These are phyloP conservation scores for Circinella umbellata DNA, from an alignment of 371 early-diverging fungal genomes.

Conservation along the genomic window DNA sequence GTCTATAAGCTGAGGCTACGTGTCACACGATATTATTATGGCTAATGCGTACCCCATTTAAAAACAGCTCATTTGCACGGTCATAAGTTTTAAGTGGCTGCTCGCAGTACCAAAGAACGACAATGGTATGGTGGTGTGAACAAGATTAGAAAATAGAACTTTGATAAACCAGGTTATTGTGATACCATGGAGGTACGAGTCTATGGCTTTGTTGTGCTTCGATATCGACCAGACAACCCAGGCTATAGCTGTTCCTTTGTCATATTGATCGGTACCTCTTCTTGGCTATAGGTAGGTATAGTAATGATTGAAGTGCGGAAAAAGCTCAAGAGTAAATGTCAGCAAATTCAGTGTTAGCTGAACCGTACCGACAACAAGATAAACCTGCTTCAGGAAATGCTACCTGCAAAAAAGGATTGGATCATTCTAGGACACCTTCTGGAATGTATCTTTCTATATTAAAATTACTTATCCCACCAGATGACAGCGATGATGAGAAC, in stretches of 20 bases:
- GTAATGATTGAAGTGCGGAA: conserved; percentile 74
- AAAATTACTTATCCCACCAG: conserved; percentile 2
- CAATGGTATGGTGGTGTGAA: conserved; percentile 33
- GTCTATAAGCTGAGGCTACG: too few species aligned
- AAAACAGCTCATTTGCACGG: conserved; percentile 77
- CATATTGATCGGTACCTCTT: conserved; percentile 83
- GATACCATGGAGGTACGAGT: conserved; percentile 68
- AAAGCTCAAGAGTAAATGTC: conserved; percentile 46
- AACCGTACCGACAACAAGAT: conserved; percentile 46
- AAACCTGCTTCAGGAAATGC: conserved; percentile 70
- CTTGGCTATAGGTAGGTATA: conserved; percentile 64
- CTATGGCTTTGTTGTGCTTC: conserved; percentile 61
- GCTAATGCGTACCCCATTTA: neutral
- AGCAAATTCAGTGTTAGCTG: conserved; percentile 36
- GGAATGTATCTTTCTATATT: conserved; percentile 36
- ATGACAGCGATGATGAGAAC: neutral
- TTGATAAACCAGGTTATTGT: conserved; percentile 67
- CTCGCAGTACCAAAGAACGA: conserved; percentile 37
- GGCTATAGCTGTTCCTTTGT: conserved; percentile 80
- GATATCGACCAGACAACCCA: conserved; percentile 76
- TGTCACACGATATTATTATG: neutral
- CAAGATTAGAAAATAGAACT: conserved; percentile 24
- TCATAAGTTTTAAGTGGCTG: conserved; percentile 78
- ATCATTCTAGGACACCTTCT: conserved; percentile 54
- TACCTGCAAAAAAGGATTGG: conserved; percentile 67